These are phyloP conservation scores for Aspergillus spinulosporus DNA, from an alignment of 2,329 filamentous ascomycete genomes.

Conservation along the genomic window DNA sequence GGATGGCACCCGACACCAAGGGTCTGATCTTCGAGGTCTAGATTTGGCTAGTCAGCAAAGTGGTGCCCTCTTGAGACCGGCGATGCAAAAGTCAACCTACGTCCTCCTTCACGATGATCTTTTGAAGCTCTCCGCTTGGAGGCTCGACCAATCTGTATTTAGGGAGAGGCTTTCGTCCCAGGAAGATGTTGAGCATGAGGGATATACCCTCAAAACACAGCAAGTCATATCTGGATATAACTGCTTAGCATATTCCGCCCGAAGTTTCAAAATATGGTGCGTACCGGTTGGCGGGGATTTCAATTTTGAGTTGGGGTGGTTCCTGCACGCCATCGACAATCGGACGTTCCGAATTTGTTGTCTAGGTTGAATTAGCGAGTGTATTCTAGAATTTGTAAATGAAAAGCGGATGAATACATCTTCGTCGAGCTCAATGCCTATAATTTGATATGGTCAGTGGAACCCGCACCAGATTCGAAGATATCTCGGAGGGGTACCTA, in stretches of 20 bases:
- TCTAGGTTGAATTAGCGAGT: conserved; percentile 45
- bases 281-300: conserved; percentile 92
- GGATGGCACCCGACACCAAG: conserved; percentile 82
- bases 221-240: conserved; percentile 68
- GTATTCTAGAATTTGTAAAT: conserved; percentile 21
- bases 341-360: conserved; percentile 71
- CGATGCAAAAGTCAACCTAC: conserved; percentile 36
- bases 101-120: conserved; percentile 73
- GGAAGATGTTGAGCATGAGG: conserved; percentile 94
- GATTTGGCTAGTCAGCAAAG: conserved; percentile 7
- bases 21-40: conserved; percentile 77
- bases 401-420: conserved; percentile 55
- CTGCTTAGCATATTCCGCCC: conserved; percentile 25
- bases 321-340: conserved; percentile 77
- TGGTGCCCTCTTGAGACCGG: too few species aligned
- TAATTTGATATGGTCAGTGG: conserved; percentile 31
- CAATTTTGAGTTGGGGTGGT: conserved; percentile 92
- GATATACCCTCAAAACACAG: conserved; percentile 96
- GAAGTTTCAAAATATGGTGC: conserved; percentile 29
- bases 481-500: conserved; percentile 31
- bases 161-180: conserved; percentile 71
- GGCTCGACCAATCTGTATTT: conserved; percentile 77
- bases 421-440: conserved; percentile 89
- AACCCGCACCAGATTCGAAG: conserved; percentile 24
- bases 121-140: conserved; percentile 71